phyloP scores from a whole-genome alignment of 108 stramenopile genomes.

The Pseudonitzschia delicatissima region DNA sequence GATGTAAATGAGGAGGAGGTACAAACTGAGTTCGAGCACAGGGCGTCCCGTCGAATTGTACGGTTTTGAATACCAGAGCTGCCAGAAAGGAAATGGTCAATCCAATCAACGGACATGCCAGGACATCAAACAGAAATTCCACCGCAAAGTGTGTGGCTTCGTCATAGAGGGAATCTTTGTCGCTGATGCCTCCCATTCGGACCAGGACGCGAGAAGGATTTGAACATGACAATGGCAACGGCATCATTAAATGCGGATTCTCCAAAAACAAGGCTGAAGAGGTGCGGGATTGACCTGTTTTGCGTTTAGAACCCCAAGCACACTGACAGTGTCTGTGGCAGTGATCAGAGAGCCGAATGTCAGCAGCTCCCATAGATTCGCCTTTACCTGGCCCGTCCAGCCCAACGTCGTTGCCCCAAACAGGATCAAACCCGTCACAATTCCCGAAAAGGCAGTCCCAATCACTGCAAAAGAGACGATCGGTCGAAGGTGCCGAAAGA shows the following conservation, averaged over 20 bases:
- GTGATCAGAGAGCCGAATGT: constrained; percentile 78
- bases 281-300: constrained; percentile 67
- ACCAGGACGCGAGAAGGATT: constrained; percentile 37
- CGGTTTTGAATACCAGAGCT: constrained; percentile 56
- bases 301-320: constrained; percentile 62
- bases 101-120: constrained; percentile 60
- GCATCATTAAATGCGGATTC: constrained; percentile 86
- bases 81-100: constrained; percentile 40
- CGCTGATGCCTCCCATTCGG: constrained; percentile 1
- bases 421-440: constrained; percentile 49
- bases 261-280: constrained; percentile 86
- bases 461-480: constrained; percentile 63
- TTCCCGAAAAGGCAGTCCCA: constrained; percentile 61
- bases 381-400: constrained; percentile 31
- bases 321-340: constrained; percentile 82
- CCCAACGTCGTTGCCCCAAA: constrained; percentile 25
- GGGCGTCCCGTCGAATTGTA: constrained; percentile 36
- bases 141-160: constrained; percentile 20
- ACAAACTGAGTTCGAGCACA: constrained; percentile 55
- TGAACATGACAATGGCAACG: constrained; percentile 74
- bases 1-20: constrained; percentile 62
- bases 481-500: constrained; percentile 59
- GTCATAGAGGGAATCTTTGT: background rate
- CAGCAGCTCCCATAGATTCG: constrained; percentile 56
- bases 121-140: constrained; percentile 53